Percentiles rank a stretch among this genome's conserved stretches.
Evolutionary conservation across 2,329 filamentous ascomycete genomes (phyloP).

Genomic region (Geosmithia putterillii): DNA sequence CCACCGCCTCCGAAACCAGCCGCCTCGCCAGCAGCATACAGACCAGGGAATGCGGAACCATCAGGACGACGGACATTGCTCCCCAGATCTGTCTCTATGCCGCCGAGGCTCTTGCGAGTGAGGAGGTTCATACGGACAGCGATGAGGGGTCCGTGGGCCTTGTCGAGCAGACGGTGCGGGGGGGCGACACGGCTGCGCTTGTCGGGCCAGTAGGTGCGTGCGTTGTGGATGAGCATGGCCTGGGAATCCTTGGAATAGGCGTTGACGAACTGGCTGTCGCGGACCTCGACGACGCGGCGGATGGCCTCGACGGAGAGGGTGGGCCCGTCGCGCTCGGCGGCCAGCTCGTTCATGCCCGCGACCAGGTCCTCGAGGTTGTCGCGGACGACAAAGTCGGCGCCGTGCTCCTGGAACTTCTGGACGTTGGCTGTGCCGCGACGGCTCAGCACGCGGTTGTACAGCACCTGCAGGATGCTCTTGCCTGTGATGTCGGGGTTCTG

Average conservation of each 20-base stretch:
- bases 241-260: conserved; percentile 47
- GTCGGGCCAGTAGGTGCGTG: conserved; percentile 43
- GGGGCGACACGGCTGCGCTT: conserved; percentile 34
- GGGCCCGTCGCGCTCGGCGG: conserved; percentile 29
- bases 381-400: conserved; percentile 46
- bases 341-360: conserved; percentile 45
- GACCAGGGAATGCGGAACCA: conserved; percentile 31
- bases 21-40: conserved; percentile 48
- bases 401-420: conserved; percentile 45
- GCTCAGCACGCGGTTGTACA: conserved; percentile 34
- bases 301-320: conserved; percentile 30
- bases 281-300: conserved; percentile 33
- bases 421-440: conserved; percentile 40
- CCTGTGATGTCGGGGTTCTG: conserved; percentile 48
- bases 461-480: conserved; percentile 41
- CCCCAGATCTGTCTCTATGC: conserved; percentile 45
- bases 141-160: conserved; percentile 43
- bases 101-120: conserved; percentile 48
- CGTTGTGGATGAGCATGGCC: conserved; percentile 48
- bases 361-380: conserved; percentile 43
- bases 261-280: conserved; percentile 45
- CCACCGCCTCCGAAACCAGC: conserved; percentile 51
- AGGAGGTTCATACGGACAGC: conserved; percentile 48
- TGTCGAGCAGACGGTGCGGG: conserved; percentile 41
- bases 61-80: conserved; percentile 43